These are phyloP conservation scores for Phytophthora litchii DNA, from an alignment of 352 stramenopile genomes.

Conservation along the genomic window DNA sequence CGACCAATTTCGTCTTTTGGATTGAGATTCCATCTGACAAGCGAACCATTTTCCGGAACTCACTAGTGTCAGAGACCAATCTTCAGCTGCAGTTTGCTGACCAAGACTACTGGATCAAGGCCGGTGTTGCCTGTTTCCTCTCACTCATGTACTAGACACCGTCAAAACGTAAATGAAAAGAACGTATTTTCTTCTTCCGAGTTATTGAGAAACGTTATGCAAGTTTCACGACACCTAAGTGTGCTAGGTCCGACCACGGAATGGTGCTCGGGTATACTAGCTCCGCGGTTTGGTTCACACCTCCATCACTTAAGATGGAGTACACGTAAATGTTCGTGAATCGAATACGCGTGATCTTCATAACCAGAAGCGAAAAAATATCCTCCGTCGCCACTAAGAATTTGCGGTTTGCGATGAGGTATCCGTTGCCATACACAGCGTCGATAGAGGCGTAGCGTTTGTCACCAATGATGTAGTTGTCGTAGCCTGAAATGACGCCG, in stretches of 20 bases:
- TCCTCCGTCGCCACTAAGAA: slow-evolving; percentile 44
- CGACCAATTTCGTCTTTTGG: slow-evolving; percentile 98
- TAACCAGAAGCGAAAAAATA: slow-evolving; percentile 33
- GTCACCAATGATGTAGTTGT: slow-evolving; percentile 42
- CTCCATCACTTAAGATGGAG: slow-evolving; percentile 26
- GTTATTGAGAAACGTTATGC: neutral
- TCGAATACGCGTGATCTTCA: slow-evolving; percentile 35
- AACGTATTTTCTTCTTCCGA: neutral
- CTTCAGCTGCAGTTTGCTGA: slow-evolving; percentile 90
- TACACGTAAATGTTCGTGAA: slow-evolving; percentile 44
- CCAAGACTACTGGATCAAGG: slow-evolving; percentile 96
- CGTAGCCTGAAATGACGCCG: slow-evolving; percentile 43
- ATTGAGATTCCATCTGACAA: slow-evolving; percentile 93
- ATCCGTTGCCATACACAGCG: slow-evolving; percentile 44
- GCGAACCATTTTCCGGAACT: slow-evolving; percentile 81
- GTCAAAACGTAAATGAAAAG: neutral
- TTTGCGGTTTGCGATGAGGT: slow-evolving; percentile 39
- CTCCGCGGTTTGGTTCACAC: slow-evolving; percentile 38
- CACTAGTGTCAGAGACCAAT: slow-evolving; percentile 94
- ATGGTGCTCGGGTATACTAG: slow-evolving; percentile 38
- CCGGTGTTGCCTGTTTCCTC: slow-evolving; percentile 94
- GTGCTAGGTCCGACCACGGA: slow-evolving; percentile 20
- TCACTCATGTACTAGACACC: slow-evolving; percentile 89
- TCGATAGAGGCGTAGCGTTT: slow-evolving; percentile 43
- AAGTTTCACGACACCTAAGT: slow-evolving; percentile 35